Evolutionary conservation across 1,139 yeast genomes (phyloP).

Genomic region (Meyerozyma carpophila): DNA sequence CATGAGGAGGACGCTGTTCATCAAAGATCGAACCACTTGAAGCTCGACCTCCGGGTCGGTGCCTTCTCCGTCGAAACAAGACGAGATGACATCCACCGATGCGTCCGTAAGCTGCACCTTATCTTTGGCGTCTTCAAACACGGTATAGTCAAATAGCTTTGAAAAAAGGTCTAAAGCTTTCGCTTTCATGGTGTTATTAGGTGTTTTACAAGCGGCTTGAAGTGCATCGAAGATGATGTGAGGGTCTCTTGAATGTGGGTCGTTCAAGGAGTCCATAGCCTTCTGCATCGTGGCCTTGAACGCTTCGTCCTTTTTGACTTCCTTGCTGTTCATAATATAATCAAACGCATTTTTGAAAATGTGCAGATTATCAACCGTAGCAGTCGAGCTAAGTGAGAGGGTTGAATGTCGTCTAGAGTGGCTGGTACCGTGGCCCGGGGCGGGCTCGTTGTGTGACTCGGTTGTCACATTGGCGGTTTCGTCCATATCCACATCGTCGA

Average conservation of each 20-base stretch:
- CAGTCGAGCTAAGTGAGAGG: constrained; percentile 17
- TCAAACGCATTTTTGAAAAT: constrained; percentile 39
- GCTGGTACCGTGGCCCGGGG: constrained; percentile 1
- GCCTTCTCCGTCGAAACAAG: constrained; percentile 86
- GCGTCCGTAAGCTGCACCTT: constrained; percentile 65
- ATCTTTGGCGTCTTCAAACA: constrained; percentile 32
- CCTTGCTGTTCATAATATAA: constrained; percentile 29
- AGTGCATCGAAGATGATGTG: constrained; percentile 35
- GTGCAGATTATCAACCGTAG: constrained; percentile 31
- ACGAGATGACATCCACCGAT: constrained; percentile 78
- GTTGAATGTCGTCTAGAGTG: constrained; percentile 18
- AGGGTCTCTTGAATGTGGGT: constrained; percentile 25
- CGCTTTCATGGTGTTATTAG: constrained; percentile 28
- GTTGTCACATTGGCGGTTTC: neutral
- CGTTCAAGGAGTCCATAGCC: constrained; percentile 32
- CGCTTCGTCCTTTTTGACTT: constrained; percentile 35
- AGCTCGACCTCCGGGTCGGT: constrained; percentile 86
- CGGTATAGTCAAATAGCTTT: constrained; percentile 40
- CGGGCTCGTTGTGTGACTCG: neutral
- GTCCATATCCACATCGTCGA: neutral
- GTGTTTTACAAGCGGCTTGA: constrained; percentile 33
- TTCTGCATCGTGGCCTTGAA: constrained; percentile 27
- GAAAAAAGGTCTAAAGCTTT: constrained; percentile 43
- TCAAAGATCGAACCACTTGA: constrained; percentile 86
- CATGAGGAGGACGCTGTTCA: constrained; percentile 78